Conservation (phyloP, 768 basidiomycete species). For the Amanita thiersii region DNA sequence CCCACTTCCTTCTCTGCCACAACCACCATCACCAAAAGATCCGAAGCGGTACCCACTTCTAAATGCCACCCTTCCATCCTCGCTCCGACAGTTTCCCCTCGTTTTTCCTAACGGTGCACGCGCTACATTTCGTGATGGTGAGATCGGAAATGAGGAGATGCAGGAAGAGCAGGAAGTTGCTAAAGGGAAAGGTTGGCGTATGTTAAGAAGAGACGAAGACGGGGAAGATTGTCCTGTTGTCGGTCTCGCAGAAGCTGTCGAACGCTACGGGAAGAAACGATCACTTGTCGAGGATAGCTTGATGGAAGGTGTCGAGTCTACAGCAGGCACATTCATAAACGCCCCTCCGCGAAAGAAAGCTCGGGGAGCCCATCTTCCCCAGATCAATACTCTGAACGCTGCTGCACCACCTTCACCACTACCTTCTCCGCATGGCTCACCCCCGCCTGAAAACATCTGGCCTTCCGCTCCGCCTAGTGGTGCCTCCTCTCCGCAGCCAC, state of each 20-base stretch:
- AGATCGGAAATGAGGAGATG: constrained; percentile 55
- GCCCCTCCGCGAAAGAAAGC: constrained; percentile 73
- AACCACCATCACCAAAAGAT: constrained; percentile 65
- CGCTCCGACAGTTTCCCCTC: constrained; percentile 66
- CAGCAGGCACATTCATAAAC: constrained; percentile 35
- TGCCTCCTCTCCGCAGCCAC: constrained; percentile 59
- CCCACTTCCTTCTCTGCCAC: constrained; percentile 64
- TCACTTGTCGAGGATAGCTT: constrained; percentile 51
- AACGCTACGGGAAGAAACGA: constrained; percentile 82
- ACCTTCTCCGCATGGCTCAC: constrained; percentile 81
- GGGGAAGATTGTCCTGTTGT: constrained; percentile 43
- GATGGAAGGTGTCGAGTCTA: constrained; percentile 42
- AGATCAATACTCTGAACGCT: constrained; percentile 55
- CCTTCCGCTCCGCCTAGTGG: constrained; percentile 79
- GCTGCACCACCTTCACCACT: constrained; percentile 81
- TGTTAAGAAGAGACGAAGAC: constrained; percentile 61
- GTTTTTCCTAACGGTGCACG: constrained; percentile 75
- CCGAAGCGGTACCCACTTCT: constrained; percentile 74
- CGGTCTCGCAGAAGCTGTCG: constrained; percentile 71
- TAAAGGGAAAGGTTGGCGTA: constrained; percentile 65
- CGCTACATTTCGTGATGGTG: constrained; percentile 72
- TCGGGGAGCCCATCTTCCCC: constrained; percentile 49
- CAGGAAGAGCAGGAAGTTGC: constrained; percentile 63
- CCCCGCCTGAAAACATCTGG: constrained; percentile 68
- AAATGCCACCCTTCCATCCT: constrained; percentile 65